Evolutionary conservation across 2,329 filamentous ascomycete genomes (phyloP), one percentile per base, ranked within the genome.

Genomic region (Arthrobotrys iridis): DNA sequence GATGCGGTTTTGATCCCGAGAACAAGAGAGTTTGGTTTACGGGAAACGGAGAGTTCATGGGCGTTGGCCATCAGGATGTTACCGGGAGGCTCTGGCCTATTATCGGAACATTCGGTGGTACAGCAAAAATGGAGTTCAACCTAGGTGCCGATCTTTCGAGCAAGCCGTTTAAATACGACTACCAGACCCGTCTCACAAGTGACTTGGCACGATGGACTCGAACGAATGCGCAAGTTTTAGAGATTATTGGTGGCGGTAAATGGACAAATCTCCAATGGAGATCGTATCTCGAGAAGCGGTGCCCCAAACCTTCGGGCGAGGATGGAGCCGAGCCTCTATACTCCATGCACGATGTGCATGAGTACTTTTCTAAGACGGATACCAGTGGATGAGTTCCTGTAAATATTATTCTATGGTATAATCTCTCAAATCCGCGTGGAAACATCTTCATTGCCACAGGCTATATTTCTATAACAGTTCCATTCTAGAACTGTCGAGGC

Each of bases 351-450:
- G 28, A 33, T n/a, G n/a, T n/a, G n/a, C n/a, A n/a, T n/a, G n/a
- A n/a, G n/a, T n/a, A n/a, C n/a, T n/a, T n/a, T n/a, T n/a, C n/a
- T n/a, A n/a, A n/a, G n/a, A n/a, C n/a, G n/a, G n/a, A n/a, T n/a
- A n/a, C n/a, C n/a, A n/a, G n/a, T n/a, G n/a, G n/a, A n/a, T n/a
- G n/a, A n/a, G n/a, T n/a, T n/a, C n/a, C n/a, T n/a, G n/a, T n/a
- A n/a, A n/a, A n/a, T n/a, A n/a, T n/a, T 18, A 43, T 20, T 20
- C 40, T 20, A n/a, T n/a, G 20, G 6, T 24, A 55, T 37, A 55
- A 37, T 37, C 50, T 37, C 50, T 37, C 50, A 55, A 55, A 55
- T n/a, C 11, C 8, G 18, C 50, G 50, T 52, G 30, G n/a, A 24
- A 55, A 24, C 18, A n/a, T 55, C 3, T 13, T 11, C 13, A n/a